Evolutionary conservation across 257 asterid species (phyloP).

Genomic region (Nyctanthes arbortristis): DNA sequence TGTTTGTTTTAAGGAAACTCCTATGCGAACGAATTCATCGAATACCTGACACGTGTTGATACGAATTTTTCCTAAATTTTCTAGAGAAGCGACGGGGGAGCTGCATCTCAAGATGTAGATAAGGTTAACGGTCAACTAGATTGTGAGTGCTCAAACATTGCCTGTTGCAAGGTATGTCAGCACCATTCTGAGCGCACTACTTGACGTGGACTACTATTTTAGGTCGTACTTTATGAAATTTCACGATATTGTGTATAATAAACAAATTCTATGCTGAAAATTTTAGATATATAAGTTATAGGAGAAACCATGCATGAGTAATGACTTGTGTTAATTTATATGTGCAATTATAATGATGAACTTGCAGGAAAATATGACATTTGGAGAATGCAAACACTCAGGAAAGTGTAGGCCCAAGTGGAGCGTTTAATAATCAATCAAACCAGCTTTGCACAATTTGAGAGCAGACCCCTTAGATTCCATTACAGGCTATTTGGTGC

Average conservation of each 20-base stretch:
- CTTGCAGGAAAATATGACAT: constrained; percentile 68
- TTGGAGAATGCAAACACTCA: constrained; percentile 64
- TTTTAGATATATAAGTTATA: no score
- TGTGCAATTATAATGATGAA: neutral
- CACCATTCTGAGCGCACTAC: neutral
- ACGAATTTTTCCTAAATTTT: constrained; percentile 3
- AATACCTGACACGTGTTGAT: neutral
- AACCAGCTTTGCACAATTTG: constrained; percentile 38
- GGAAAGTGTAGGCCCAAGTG: constrained; percentile 34
- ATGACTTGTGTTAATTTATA: no score
- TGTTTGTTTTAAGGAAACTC: neutral
- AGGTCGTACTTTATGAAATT: neutral
- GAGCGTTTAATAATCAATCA: constrained; percentile 28
- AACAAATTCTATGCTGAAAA: no score
- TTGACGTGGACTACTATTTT: no score
- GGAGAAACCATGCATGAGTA: no score
- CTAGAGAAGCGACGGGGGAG: constrained; percentile 98
- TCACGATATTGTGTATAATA: no score
- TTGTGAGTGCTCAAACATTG: constrained; percentile 77
- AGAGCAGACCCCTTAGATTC: constrained; percentile 31
- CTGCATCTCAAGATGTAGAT: constrained; percentile 80
- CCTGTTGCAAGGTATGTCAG: constrained; percentile 65
- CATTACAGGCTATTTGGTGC: constrained; percentile 43
- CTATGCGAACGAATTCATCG: neutral
- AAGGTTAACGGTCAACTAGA: constrained; percentile 71